Conservation (phyloP, 257 asterid species). For the Gardenia jasminoides region DNA sequence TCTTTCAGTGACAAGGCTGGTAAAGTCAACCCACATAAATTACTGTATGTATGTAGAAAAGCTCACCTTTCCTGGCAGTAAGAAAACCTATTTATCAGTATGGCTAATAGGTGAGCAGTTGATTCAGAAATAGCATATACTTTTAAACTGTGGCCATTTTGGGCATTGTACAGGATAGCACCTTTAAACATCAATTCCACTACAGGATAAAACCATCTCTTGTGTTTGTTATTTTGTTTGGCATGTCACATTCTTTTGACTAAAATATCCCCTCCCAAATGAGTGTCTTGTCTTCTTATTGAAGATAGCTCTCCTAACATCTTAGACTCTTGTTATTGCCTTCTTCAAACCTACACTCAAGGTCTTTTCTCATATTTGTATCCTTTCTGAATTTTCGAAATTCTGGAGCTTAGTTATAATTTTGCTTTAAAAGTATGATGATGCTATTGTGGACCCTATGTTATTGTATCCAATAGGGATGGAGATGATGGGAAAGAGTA, state of each 20-base stretch:
- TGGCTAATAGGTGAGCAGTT: not conserved
- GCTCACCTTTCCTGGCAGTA: not conserved
- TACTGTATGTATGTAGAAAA: not conserved
- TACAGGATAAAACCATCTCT: not conserved
- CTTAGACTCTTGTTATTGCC: not conserved
- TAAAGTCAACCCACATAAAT: too few relatives aligned
- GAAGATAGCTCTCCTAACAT: not conserved
- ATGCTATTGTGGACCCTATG: not conserved
- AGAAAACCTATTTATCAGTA: too few relatives aligned
- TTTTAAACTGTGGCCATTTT: not conserved
- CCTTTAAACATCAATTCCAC: not conserved
- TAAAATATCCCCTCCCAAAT: too few relatives aligned
- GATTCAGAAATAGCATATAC: not conserved
- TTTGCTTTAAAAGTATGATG: conserved; percentile 5
- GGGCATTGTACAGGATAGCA: not conserved
- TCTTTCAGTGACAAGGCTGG: too few relatives aligned
- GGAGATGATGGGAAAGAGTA: conserved; percentile 72
- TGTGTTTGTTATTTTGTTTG: not conserved
- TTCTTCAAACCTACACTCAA: not conserved
- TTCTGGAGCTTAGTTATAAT: not conserved
- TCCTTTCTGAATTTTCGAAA: not conserved
- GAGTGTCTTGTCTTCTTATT: not conserved
- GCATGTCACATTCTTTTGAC: not conserved
- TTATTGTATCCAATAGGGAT: conserved; percentile 45
- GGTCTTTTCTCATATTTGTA: not conserved